Percentiles rank a stretch among this genome's conserved stretches.
These are phyloP conservation scores for Cyberlindnera maritima DNA, from an alignment of 805 yeast genomes.

Conservation along the genomic window DNA sequence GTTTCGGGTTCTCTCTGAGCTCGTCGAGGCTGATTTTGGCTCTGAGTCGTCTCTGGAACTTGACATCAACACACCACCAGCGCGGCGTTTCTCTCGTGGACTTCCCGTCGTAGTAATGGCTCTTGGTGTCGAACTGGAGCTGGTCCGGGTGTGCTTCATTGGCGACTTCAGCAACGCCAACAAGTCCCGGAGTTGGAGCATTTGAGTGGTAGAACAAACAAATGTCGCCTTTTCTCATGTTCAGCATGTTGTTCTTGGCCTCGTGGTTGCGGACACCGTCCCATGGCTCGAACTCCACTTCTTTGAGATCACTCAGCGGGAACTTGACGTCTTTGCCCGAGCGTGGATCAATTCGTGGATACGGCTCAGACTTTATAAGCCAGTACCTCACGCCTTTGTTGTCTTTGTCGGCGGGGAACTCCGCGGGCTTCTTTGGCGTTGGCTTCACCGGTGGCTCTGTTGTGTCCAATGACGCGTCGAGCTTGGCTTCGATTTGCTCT, in stretches of 20 bases:
- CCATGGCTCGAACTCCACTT: slow-evolving; percentile 46
- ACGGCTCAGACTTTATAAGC: slow-evolving; percentile 58
- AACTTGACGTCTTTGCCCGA: slow-evolving; percentile 48
- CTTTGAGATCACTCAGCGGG: slow-evolving; percentile 41
- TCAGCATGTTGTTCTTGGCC: slow-evolving; percentile 48
- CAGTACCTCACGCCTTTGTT: slow-evolving; percentile 38
- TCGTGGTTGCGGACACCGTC: slow-evolving; percentile 60
- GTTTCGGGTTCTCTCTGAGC: slow-evolving; percentile 32
- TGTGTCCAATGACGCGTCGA: not conserved
- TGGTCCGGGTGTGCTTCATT: slow-evolving; percentile 38
- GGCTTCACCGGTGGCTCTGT: slow-evolving; percentile 21
- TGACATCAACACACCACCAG: slow-evolving; percentile 59
- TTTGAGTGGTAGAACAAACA: slow-evolving; percentile 56
- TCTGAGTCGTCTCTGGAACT: slow-evolving; percentile 39
- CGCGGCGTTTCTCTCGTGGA: slow-evolving; percentile 39
- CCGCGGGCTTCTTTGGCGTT: slow-evolving; percentile 33
- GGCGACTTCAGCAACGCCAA: slow-evolving; percentile 42
- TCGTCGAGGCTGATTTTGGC: slow-evolving; percentile 42
- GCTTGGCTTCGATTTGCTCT: not conserved
- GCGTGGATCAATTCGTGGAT: slow-evolving; percentile 43
- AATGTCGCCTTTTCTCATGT: slow-evolving; percentile 45
- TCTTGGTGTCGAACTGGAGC: slow-evolving; percentile 39
- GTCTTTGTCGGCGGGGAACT: slow-evolving; percentile 27
- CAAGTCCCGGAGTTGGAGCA: slow-evolving; percentile 52
- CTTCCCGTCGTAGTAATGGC: slow-evolving; percentile 48